A percentile compares a stretch with the other conserved stretches of the same genome.
phyloP scores from a whole-genome alignment of 768 basidiomycete species.

The Pluteus cervinus region DNA sequence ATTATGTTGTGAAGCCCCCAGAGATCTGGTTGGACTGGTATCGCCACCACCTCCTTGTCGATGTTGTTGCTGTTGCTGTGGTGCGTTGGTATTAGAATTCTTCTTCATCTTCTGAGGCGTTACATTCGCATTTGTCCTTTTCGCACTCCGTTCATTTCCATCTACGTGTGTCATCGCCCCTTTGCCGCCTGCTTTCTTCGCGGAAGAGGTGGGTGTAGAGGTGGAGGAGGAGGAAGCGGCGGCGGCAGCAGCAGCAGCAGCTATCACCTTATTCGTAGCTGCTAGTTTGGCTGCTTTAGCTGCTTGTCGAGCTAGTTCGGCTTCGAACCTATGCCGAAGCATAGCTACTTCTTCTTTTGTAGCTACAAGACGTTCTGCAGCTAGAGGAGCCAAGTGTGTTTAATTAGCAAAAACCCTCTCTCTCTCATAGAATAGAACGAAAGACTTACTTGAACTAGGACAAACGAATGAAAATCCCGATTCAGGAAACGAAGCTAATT shows the following conservation, averaged over 20 bases:
- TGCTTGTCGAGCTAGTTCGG: conserved; percentile 67
- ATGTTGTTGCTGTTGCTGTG: too few relatives aligned
- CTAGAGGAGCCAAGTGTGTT: conserved; percentile 26
- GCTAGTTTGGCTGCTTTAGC: conserved; percentile 53
- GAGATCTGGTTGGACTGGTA: too few relatives aligned
- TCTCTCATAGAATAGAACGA: conserved; percentile 10
- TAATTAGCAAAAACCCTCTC: conserved; percentile 7
- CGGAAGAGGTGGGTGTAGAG: background rate
- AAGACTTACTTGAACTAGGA: conserved; percentile 66
- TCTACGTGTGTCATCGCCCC: background rate
- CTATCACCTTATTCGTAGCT: conserved; percentile 24
- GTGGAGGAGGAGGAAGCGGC: background rate
- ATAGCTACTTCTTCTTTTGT: conserved; percentile 64
- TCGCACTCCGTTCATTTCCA: background rate
- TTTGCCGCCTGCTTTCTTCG: background rate
- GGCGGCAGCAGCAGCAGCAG: conserved; percentile 13
- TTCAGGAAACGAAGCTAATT: conserved; percentile 42
- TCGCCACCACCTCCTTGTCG: too few relatives aligned
- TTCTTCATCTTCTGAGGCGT: too few relatives aligned
- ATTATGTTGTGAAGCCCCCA: too few relatives aligned
- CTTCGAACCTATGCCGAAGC: conserved; percentile 65
- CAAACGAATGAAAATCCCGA: conserved; percentile 56
- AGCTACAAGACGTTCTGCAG: conserved; percentile 63
- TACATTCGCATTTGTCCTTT: background rate
- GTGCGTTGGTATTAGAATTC: too few relatives aligned